Evolutionary conservation across 129 eudicot genomes (phyloP).

Genomic region (Pseudognaphalium luteoalbum): DNA sequence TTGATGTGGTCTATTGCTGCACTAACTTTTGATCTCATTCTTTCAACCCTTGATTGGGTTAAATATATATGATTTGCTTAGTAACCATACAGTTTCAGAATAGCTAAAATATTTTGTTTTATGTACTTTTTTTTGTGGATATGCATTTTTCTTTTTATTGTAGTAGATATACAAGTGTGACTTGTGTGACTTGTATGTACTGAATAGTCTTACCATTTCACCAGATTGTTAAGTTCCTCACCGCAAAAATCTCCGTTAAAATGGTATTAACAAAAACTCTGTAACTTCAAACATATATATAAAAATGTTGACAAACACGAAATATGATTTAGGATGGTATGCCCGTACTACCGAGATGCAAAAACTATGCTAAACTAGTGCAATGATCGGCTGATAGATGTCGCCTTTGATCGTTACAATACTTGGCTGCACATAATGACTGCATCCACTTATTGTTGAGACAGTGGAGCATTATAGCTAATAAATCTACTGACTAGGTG

Average conservation of each 20-base stretch:
- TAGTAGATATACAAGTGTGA: not conserved
- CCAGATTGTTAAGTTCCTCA: not conserved
- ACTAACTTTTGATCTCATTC: conserved; percentile 42
- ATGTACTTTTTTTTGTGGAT: conserved; percentile 19
- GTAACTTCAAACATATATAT: not conserved
- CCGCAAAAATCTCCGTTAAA: not conserved
- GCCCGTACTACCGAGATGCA: not conserved
- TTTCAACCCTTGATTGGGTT: conserved; percentile 41
- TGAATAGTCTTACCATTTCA: too few species aligned
- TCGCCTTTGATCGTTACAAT: conserved; percentile 16
- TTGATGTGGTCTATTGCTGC: conserved; percentile 8
- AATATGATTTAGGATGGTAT: not conserved
- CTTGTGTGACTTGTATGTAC: not conserved
- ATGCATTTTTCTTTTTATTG: not conserved
- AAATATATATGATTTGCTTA: conserved; percentile 30
- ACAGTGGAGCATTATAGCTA: not conserved
- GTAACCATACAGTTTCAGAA: conserved; percentile 12
- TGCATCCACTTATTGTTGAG: not conserved
- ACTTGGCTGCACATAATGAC: conserved; percentile 4
- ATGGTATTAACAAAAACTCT: not conserved
- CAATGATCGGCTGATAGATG: not conserved
- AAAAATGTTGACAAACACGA: not conserved
- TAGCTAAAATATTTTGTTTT: conserved; percentile 14
- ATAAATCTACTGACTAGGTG: not conserved
- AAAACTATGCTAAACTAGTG: not conserved